A percentile compares a stretch with the other conserved stretches of the same genome.
phyloP scores from a whole-genome alignment of 2,329 filamentous ascomycete species.

The Gnomoniopsis sp. region DNA sequence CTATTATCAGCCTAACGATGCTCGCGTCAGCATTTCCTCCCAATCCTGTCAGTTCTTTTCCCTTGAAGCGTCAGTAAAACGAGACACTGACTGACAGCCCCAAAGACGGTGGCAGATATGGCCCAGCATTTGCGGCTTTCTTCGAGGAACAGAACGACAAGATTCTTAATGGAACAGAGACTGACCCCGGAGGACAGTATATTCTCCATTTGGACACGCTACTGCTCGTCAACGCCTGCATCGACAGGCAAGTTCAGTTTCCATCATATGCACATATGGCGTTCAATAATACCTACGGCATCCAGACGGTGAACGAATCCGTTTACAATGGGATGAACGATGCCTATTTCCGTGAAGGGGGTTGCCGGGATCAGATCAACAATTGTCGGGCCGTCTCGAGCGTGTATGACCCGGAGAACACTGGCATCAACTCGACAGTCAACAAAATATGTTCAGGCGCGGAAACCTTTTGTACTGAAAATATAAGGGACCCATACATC shows the following conservation, averaged over 20 bases:
- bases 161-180: constrained; percentile 2
- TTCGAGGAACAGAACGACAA: constrained; percentile 12
- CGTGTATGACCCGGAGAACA: constrained; percentile 15
- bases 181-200: not conserved
- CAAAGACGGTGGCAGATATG: constrained; percentile 33
- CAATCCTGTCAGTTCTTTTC: not conserved
- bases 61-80: not conserved
- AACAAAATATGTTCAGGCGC: constrained; percentile 16
- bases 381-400: constrained; percentile 13
- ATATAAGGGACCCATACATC: constrained; percentile 8
- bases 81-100: not conserved
- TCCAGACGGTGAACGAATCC: constrained; percentile 46
- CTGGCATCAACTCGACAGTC: constrained; percentile 18
- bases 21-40: constrained; percentile 27
- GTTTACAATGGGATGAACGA: constrained; percentile 37
- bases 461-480: constrained; percentile 18
- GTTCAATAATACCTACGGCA: constrained; percentile 44
- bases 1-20: constrained; percentile 40
- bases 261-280: constrained; percentile 3
- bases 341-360: not conserved
- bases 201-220: constrained; percentile 7
- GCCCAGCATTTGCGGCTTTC: constrained; percentile 34
- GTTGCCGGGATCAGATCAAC: constrained; percentile 15
- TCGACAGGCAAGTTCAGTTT: constrained; percentile 2
- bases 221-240: constrained; percentile 10